Evolutionary conservation across 164 flowering plant genomes (phyloP), one percentile per base, ranked within the genome.

Genomic region (Magnolia kwangsiensis): DNA sequence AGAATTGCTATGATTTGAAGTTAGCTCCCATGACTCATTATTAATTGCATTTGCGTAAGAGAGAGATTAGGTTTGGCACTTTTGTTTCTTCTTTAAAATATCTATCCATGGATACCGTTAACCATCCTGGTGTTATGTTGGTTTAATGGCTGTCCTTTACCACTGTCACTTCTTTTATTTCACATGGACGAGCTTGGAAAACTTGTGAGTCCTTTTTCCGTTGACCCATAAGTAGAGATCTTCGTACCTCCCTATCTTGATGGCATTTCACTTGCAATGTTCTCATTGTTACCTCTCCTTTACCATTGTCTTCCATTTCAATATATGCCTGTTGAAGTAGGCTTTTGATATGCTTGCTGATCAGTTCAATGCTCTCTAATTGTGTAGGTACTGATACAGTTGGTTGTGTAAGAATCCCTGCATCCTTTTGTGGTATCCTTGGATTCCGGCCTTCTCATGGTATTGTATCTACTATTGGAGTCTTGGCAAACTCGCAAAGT

Each of bases 391-490:
- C 92, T 71, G 99, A 96, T 83, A 89, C 97, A 2, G 67, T 80
- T 85, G 99, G 97, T 2, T 79, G 92, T 76, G 85, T 91, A 67
- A 90, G 98, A 90, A 81, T 83, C 63, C 97, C 99, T 51, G 97
- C 97, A 69, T 82, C 99, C 63, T 90, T 87, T 80, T 96, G 99
- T 90, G 98, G 98, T 67, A 80, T 96, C 67, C 82, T 94, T 75
- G 97, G 98, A 63, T 96, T 86, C 72, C 87, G 98, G 45, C 93
- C 98, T 59, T 94, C 99, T 58, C 99, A 96, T 76, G 97, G 99
- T 49, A 78, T 86, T 80, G 85, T 89, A 63, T 90, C 98, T 77
- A 82, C 83, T 55, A 75, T 81, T 83, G 98, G 99, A 74, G 89
- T 91, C 74, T 72, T 90, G 77, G 85, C 98, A 69, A 91, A 88